Evolutionary conservation across 176 grass and related monocot species (phyloP).

Genomic region (Oryza coarctata): DNA sequence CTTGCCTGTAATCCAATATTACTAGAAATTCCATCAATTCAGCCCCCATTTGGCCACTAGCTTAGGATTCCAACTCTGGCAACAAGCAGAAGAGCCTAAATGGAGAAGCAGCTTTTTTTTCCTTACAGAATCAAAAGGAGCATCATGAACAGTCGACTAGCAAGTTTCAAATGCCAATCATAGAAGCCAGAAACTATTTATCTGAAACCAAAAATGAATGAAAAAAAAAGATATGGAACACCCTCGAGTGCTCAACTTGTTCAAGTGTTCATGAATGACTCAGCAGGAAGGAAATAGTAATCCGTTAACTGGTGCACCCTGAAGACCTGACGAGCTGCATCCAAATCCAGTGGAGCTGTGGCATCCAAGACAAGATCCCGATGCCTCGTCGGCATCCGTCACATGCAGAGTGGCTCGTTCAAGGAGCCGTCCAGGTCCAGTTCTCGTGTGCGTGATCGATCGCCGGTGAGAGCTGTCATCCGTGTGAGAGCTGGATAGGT

Average conservation of each 20-base stretch:
- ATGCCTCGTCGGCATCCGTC: slow-evolving; percentile 3
- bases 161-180: not conserved
- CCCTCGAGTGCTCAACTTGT: no score
- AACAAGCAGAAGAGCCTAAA: not conserved
- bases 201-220: not conserved
- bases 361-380: slow-evolving; percentile 8
- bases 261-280: not conserved
- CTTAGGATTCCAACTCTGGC: not conserved
- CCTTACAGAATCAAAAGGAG: not conserved
- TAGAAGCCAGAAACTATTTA: not conserved
- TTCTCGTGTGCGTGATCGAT: no score
- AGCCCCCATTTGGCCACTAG: not conserved
- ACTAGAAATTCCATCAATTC: not conserved
- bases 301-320: not conserved
- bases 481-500: not conserved
- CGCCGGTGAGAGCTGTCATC: not conserved
- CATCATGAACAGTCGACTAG: not conserved
- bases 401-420: not conserved
- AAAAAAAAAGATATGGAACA: no score
- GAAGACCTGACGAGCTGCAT: not conserved
- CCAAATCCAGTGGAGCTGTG: not conserved
- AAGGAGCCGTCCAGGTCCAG: not conserved
- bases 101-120: not conserved
- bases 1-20: not conserved
- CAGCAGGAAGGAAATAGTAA: no score